Evolutionary conservation across 805 yeast species (phyloP), one percentile per base, ranked within the genome.

Genomic region (Tetrapisispora fleetii): DNA sequence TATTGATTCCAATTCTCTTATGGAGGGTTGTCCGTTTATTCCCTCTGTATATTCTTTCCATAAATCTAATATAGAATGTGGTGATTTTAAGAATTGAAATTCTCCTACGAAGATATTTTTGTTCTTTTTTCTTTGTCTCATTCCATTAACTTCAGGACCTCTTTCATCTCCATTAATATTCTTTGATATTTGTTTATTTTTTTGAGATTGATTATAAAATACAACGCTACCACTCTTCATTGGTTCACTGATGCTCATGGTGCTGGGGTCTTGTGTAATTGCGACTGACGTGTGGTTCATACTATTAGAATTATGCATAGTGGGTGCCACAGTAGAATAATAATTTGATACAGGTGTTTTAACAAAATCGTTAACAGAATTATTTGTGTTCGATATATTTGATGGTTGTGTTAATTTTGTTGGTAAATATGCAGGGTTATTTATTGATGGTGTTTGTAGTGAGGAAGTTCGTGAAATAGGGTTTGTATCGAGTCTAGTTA

Each of bases 41-140:
- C 82, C 81, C 47, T 72, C 71, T 5, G 75, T 70, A 50, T 77
- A 78, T 58, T 78, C 83, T 52, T 71, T 68, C 83, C 83, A 78
- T 18, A 78, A 72, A 52, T 77, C 81, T 37, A 67, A 57, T 1
- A 77, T 75, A 2, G 76, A 61, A n/a, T 67, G 69, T 16, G 76
- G 75, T 0, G 74, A 72, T 50, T 68, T 69, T 37, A 69, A 56
- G 52, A 72, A 71, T 18, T 67, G 62, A 49, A 69, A 70, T 16
- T 58, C 60, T 21, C 65, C 67, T 19, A 58, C 58, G 47, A 61
- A 64, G 4, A 59, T 45, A 48, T 62, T 67, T 8, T 63, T 57
- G 19, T 58, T 58, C 40, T 54, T 55, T 30, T 52, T 46, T 13
- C 46, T 42, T 40, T 24, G 22, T 13, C n/a, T 30, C 19, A 24